Evolutionary conservation across 352 stramenopile species (phyloP).

Genomic region (Globisporangium viniferum): DNA sequence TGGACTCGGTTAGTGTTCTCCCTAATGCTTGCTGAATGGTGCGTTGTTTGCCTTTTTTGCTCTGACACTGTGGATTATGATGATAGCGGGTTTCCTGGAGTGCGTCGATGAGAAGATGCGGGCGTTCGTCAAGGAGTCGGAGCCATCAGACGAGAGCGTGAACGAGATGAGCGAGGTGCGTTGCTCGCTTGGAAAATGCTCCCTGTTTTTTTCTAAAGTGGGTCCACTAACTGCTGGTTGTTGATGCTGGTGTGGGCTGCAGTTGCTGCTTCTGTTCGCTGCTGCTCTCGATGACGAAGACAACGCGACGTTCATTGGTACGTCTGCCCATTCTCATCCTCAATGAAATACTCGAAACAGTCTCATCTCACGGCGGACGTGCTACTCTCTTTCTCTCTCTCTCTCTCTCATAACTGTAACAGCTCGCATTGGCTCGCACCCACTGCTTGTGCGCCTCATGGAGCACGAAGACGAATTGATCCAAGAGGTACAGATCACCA

Average conservation of each 20-base stretch:
- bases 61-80: constrained; percentile 1
- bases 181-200: neutral
- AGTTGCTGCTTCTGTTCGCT: constrained; percentile 50
- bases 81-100: constrained; percentile 65
- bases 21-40: neutral
- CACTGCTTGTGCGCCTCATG: constrained; percentile 71
- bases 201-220: neutral
- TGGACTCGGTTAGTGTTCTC: constrained; percentile 44
- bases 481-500: constrained; percentile 41
- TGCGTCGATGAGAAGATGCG: constrained; percentile 42
- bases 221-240: neutral
- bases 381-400: neutral
- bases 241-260: neutral
- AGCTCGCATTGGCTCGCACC: constrained; percentile 67
- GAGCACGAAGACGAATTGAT: constrained; percentile 75
- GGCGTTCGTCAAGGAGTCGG: constrained; percentile 32
- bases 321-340: constrained; percentile 1
- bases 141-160: constrained; percentile 28
- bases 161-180: constrained; percentile 42
- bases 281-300: constrained; percentile 70
- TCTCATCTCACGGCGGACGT: neutral
- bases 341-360: neutral
- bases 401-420: neutral
- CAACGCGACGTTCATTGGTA: constrained; percentile 76
- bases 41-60: neutral